These are phyloP conservation scores for Gorgonomyces haynaldii DNA, from an alignment of 192 early-diverging fungal genomes.

Conservation along the genomic window DNA sequence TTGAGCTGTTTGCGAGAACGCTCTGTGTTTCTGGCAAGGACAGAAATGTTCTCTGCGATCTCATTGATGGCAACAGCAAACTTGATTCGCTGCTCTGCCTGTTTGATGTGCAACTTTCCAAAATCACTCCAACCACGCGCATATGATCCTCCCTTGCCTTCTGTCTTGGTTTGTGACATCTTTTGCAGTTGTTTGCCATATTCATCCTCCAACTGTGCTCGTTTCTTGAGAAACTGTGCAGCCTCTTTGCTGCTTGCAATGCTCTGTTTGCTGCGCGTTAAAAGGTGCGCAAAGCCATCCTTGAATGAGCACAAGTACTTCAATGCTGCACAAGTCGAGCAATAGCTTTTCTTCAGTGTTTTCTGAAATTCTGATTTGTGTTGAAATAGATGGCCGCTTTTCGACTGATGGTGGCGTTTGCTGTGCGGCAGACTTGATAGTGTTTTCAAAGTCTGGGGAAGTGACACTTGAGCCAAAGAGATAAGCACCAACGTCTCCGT, in stretches of 20 bases:
- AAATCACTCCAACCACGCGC: slow-evolving; percentile 61
- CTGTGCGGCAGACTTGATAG: too few species aligned
- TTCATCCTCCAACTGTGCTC: slow-evolving; percentile 85
- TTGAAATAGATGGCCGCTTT: too few species aligned
- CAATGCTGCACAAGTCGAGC: too few species aligned
- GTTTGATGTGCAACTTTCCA: slow-evolving; percentile 67
- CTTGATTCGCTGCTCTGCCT: slow-evolving; percentile 70
- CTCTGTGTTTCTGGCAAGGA: slow-evolving; percentile 67
- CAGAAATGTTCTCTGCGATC: slow-evolving; percentile 68
- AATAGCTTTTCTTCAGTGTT: too few species aligned
- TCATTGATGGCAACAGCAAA: slow-evolving; percentile 58
- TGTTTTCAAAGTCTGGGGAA: too few species aligned
- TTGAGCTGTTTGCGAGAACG: slow-evolving; percentile 72
- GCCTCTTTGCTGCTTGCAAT: slow-evolving; percentile 64
- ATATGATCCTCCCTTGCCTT: slow-evolving; percentile 41
- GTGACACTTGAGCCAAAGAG: too few species aligned
- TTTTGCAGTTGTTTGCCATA: slow-evolving; percentile 55
- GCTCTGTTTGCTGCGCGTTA: slow-evolving; percentile 60
- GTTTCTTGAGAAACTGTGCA: slow-evolving; percentile 66
- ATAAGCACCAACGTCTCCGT: too few species aligned
- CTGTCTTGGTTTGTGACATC: slow-evolving; percentile 38
- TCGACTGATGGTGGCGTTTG: too few species aligned
- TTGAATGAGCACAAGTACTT: slow-evolving; percentile 14
- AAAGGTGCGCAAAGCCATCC: slow-evolving; percentile 53
- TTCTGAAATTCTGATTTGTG: too few species aligned